phyloP scores from a whole-genome alignment of 208 protist genomes.

The Leishmania mexicana region DNA sequence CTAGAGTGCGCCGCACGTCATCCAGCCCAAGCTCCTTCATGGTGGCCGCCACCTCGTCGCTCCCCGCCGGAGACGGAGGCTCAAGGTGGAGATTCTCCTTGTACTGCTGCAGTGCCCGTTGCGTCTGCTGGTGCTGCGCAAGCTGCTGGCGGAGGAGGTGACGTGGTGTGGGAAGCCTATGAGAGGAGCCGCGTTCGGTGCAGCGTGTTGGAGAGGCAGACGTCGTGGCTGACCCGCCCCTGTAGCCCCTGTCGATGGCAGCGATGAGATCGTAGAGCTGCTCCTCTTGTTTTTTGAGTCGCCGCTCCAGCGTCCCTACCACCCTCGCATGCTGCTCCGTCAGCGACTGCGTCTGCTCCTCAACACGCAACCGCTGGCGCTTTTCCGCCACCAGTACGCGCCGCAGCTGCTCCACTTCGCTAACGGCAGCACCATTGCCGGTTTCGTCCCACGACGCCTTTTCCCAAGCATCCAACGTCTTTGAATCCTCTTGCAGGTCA shows the following conservation, averaged over 20 bases:
- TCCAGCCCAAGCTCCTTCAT: constrained; percentile 35
- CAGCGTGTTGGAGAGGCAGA: constrained; percentile 14
- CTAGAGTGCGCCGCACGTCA: constrained; percentile 33
- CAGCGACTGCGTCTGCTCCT: constrained; percentile 83
- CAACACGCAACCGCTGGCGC: constrained; percentile 77
- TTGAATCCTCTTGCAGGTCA: constrained; percentile 26
- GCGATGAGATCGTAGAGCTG: constrained; percentile 67
- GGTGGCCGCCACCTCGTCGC: constrained; percentile 22
- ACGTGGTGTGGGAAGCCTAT: constrained; percentile 45
- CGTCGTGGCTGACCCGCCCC: not conserved
- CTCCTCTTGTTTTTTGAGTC: constrained; percentile 76
- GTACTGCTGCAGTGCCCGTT: constrained; percentile 52
- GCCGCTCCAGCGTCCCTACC: constrained; percentile 69
- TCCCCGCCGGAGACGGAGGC: constrained; percentile 12
- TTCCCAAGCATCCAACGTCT: constrained; percentile 36
- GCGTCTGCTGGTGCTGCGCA: constrained; percentile 67
- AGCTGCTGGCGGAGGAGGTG: constrained; percentile 64
- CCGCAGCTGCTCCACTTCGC: constrained; percentile 45
- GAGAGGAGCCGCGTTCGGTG: constrained; percentile 19
- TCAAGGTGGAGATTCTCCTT: constrained; percentile 32
- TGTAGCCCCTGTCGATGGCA: constrained; percentile 44
- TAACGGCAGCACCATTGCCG: constrained; percentile 3
- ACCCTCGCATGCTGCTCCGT: constrained; percentile 83
- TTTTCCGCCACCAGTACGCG: constrained; percentile 68
- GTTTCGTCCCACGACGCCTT: constrained; percentile 12